Evolutionary conservation across 768 basidiomycete species (phyloP), one percentile per base, ranked within the genome.

Genomic region (Chalciporus piperatus): DNA sequence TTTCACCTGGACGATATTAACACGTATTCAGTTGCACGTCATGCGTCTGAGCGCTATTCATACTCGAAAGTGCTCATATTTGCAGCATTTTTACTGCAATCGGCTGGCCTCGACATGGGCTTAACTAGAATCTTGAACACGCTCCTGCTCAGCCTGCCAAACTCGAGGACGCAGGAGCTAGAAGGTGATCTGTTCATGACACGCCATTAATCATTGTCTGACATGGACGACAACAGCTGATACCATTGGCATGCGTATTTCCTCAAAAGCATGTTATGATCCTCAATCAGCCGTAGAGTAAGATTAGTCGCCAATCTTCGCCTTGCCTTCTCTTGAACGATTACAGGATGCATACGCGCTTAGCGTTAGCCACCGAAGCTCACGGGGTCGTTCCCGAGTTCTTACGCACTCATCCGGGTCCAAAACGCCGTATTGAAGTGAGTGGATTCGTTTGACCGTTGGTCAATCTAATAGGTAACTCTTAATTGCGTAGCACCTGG

Each of bases 261-360:
- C 87, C 72, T 78, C 91, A 45, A 79, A 76, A 58, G 95, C 93
- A 0, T 98, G 95, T 70, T 98, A 83, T 65, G 80, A 98, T 62
- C 94, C 95, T 0, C 72, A 67, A 16, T 88, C 85, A 19, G 80
- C 90, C 3, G 82, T 88, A 12, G 76, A 78, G 92, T 93, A 60
- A 59, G 23, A 50, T 46, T 39, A 14, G 22, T 41, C 6, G 3
- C n/a, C 41, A 13, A 22, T 35, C 11, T 19, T 30, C 6, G 3
- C 9, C 16, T 19, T 43, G 27, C 3, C 19, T 13, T 30, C 27
- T 44, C 30, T 48, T n/a, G 41, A 47, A 30, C 13, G 37, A 17
- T 49, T 44, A 28, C 42, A 90, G 88, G 56, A 79, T 94, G 76
- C 93, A 91, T 70, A 65, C 69, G 43, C 81, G 89, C 8, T 73